phyloP scores from a whole-genome alignment of 257 asterid species.

The Ocimum tenuiflorum region DNA sequence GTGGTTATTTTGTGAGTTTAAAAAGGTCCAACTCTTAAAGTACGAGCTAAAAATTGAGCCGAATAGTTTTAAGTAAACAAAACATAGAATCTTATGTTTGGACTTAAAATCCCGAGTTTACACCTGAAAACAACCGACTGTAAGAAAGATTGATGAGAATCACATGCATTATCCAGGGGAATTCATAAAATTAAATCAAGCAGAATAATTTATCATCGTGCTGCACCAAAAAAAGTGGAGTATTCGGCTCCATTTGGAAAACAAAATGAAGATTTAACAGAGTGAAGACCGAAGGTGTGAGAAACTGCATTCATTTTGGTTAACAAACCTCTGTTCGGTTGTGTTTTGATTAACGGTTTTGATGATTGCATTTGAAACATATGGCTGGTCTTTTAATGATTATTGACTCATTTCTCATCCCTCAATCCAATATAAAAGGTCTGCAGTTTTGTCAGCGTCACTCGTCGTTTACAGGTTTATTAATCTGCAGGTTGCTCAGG shows the following conservation, averaged over 20 bases:
- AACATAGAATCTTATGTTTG: background rate
- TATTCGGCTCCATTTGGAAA: no score
- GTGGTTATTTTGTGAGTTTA: background rate
- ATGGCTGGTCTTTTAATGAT: no score
- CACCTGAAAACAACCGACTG: background rate
- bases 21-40: background rate
- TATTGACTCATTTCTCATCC: no score
- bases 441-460: background rate
- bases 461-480: background rate
- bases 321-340: background rate
- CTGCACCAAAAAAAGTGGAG: no score
- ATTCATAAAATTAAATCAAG: no score
- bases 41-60: no score
- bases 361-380: no score
- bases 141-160: background rate
- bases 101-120: background rate
- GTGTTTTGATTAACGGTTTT: no score
- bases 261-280: background rate
- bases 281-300: background rate
- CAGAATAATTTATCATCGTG: no score
- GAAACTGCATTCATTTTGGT: background rate
- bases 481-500: constrained; percentile 53
- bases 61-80: no score
- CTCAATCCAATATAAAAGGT: background rate
- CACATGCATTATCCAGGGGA: no score